Base-by-base conservation (phyloP, 148 eudicot genomes). In the Heliosperma pusillum region DNA sequence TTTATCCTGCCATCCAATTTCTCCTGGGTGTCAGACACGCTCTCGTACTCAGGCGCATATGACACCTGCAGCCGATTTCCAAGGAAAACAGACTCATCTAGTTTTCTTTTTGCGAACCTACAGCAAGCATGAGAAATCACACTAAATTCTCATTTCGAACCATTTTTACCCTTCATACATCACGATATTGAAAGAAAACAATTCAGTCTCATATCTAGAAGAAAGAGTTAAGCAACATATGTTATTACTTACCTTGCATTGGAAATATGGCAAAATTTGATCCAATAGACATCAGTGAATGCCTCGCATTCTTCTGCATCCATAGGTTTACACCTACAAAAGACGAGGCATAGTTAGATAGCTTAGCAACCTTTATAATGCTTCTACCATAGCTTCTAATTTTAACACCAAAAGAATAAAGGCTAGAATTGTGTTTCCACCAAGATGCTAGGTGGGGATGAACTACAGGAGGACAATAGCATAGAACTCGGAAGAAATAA, bases 201-300 rank as follows among this genome's bases (percentile, higher is more conserved):
- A 33, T 36, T 36, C 42, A 36, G 9, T 36, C 42, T 36, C 9
- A 36, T 36, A 36, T 36, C 7, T 0, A 36, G 42, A 36, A 36
- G 42, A 36, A 36, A 36, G 42, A 36, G 42, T 36, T 36, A 36
- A 10, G 42, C 42, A 36, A 36, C 42, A 36, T 6, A 36, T 36
- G 42, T 33, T 5, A 7, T 36, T 36, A 36, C 42, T 36, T 36
- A 36, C 42, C 98, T 91, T 62, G 98, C 91, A 74, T 87, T 91
- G 82, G 78, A 81, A 78, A 86, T 80, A 71, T 78, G 86, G 59
- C 33, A 55, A 81, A 91, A 94, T 85, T 91, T 91, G 74, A 94
- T 90, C 96, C 98, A 90, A 74, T 85, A 94, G 30, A 94, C 97
- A 75, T 94, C 98, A 26, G 97, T 91, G 79, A 80, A 94, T 25